Evolutionary conservation across 2,329 filamentous ascomycete genomes (phyloP), one percentile per base, ranked within the genome.

Genomic region (Colletotrichum lupini): DNA sequence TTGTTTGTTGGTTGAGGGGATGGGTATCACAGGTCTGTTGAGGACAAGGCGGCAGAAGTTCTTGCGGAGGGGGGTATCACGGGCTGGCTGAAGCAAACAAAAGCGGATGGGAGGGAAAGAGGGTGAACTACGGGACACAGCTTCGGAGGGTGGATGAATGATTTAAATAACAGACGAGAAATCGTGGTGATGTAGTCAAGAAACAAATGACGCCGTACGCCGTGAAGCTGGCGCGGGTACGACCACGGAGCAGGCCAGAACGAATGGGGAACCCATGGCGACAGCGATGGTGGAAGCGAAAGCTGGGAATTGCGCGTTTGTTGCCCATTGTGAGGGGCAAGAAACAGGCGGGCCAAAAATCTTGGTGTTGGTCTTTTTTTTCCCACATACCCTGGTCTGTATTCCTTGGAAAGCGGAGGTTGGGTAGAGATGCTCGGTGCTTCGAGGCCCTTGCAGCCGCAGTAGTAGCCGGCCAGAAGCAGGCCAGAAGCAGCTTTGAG

Each of bases 371-470:
- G 42, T 49, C 42, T 42, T 19, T 42, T 42, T 49, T 46, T 49
- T 49, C 9, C 19, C 42, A n/a, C 42, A 49, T 8, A 46, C 68
- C 72, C 68, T 42, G 63, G 72, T 66, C 62, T 28, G 24, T 42
- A 42, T 63, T 55, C 57, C 63, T 63, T 67, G 68, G 55, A 72
- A 74, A 67, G 62, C 62, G 62, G 72, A 74, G 72, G 68, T 72
- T 74, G 72, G 72, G 72, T 60, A 37, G 57, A 58, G 72, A 74
- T 63, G 60, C 56, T 72, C 35, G 30, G 22, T 42, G n/a, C 28
- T 30, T 55, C 28, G n/a, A 26, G 24, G 55, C 68, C 57, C 57
- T 62, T 59, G 57, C 68, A 72, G 58, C 30, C n/a, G 56, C 65
- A 64, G 49, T 26, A 14, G 19, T 61, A 65, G 52, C 67, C 26